A percentile compares a stretch with the other conserved stretches of the same genome.
Evolutionary conservation across 768 basidiomycete genomes (phyloP).

Genomic region (Tricholoma matsutake): DNA sequence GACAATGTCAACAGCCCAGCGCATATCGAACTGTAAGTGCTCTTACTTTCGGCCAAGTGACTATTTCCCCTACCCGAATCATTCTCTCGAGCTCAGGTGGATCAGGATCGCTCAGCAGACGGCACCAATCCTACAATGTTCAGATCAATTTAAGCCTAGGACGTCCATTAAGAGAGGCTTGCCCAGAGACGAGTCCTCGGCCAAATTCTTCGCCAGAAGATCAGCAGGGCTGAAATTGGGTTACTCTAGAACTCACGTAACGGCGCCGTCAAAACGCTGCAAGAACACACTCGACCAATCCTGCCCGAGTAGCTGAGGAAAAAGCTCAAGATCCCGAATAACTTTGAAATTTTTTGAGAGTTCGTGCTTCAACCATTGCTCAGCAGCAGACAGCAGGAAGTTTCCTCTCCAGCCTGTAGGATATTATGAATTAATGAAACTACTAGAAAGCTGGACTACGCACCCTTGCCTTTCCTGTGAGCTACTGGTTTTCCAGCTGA

Average conservation of each 20-base stretch:
- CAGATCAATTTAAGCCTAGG: slow-evolving; percentile 4
- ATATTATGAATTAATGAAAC: background rate
- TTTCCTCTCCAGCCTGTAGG: slow-evolving; percentile 88
- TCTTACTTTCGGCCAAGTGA: slow-evolving; percentile 94
- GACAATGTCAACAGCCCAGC: background rate
- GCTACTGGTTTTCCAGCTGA: slow-evolving; percentile 92
- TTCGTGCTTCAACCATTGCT: slow-evolving; percentile 94
- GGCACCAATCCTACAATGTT: slow-evolving; percentile 71
- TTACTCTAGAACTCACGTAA: slow-evolving; percentile 60
- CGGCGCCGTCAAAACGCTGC: slow-evolving; percentile 86
- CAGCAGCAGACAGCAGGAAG: slow-evolving; percentile 85
- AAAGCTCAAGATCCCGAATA: slow-evolving; percentile 92
- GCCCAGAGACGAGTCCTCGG: slow-evolving; percentile 79
- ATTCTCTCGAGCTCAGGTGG: slow-evolving; percentile 77
- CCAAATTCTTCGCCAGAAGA: slow-evolving; percentile 56
- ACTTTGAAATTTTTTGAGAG: slow-evolving; percentile 97
- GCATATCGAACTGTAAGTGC: background rate
- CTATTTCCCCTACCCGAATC: slow-evolving; percentile 82
- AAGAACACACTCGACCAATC: slow-evolving; percentile 98
- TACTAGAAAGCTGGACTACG: background rate
- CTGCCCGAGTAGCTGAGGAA: slow-evolving; percentile 88
- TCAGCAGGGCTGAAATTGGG: slow-evolving; percentile 25
- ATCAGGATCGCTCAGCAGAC: slow-evolving; percentile 82
- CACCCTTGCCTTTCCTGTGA: slow-evolving; percentile 89
- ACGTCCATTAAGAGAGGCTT: slow-evolving; percentile 16